Evolutionary conservation across 306 rosid genomes (phyloP).

Genomic region (Inga laurina): DNA sequence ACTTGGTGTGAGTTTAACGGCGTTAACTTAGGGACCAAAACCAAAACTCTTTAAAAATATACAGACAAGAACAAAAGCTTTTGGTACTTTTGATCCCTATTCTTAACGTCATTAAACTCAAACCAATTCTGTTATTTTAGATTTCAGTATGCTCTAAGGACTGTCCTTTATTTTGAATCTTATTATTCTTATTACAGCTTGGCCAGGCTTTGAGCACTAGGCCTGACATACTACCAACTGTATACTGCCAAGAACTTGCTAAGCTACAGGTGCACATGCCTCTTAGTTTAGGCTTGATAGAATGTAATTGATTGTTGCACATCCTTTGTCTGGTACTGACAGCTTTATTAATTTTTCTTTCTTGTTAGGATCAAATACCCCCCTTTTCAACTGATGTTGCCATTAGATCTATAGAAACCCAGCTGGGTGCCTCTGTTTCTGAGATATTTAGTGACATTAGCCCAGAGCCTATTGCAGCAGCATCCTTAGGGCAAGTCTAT

Average conservation of each 20-base stretch:
- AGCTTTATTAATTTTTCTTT: slow-evolving; percentile 12
- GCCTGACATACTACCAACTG: slow-evolving; percentile 79
- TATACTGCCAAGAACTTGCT: slow-evolving; percentile 91
- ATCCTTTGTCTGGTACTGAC: slow-evolving; percentile 17
- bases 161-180: slow-evolving; percentile 33
- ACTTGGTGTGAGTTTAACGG: too few relatives aligned
- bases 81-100: too few relatives aligned
- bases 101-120: too few relatives aligned
- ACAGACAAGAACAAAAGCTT: too few relatives aligned
- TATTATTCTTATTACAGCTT: slow-evolving; percentile 68
- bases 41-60: too few relatives aligned
- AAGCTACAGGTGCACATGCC: slow-evolving; percentile 70
- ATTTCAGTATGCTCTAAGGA: not conserved
- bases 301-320: slow-evolving; percentile 32
- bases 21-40: too few relatives aligned
- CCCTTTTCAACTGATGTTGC: slow-evolving; percentile 84
- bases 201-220: slow-evolving; percentile 99
- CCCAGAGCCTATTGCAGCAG: slow-evolving; percentile 85
- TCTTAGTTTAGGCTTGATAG: slow-evolving; percentile 30
- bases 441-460: slow-evolving; percentile 79
- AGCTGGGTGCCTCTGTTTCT: slow-evolving; percentile 68
- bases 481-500: slow-evolving; percentile 96
- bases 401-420: slow-evolving; percentile 74
- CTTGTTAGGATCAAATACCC: slow-evolving; percentile 87
- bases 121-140: not conserved